Evolutionary conservation across 306 rosid species (phyloP).

Genomic region (Herpetospermum pedunculosum): DNA sequence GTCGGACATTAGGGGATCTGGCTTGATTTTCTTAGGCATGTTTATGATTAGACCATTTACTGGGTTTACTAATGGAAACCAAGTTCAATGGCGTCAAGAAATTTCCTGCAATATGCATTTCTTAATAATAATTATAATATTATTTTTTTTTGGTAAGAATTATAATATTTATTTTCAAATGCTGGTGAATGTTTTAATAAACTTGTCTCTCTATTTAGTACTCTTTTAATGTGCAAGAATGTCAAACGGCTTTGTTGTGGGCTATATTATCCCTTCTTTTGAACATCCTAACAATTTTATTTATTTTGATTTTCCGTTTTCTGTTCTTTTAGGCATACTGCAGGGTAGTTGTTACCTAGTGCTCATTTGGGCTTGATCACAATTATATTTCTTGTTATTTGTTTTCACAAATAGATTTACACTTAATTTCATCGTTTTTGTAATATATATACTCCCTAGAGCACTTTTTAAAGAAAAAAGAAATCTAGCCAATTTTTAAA

Average conservation of each 20-base stretch:
- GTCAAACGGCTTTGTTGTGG: background rate
- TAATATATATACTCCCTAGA: background rate
- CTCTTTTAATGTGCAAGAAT: background rate
- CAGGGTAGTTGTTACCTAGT: background rate
- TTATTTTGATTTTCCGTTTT: background rate
- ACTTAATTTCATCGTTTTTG: background rate
- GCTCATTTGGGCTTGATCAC: background rate
- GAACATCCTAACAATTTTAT: background rate
- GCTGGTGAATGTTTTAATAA: background rate
- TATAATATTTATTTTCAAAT: background rate
- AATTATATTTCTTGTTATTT: background rate
- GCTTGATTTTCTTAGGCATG: background rate
- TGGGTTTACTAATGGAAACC: background rate
- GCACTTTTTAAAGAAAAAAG: background rate
- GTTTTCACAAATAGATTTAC: background rate
- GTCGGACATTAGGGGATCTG: background rate
- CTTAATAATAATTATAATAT: background rate
- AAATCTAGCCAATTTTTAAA: background rate
- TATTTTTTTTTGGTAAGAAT: background rate
- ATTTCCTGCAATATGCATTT: background rate
- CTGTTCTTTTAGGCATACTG: background rate
- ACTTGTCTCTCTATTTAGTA: background rate
- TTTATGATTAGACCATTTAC: background rate
- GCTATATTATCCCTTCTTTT: background rate
- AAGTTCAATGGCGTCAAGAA: background rate